phyloP scores from a whole-genome alignment of 768 basidiomycete species.

The Trametes sanguinea region DNA sequence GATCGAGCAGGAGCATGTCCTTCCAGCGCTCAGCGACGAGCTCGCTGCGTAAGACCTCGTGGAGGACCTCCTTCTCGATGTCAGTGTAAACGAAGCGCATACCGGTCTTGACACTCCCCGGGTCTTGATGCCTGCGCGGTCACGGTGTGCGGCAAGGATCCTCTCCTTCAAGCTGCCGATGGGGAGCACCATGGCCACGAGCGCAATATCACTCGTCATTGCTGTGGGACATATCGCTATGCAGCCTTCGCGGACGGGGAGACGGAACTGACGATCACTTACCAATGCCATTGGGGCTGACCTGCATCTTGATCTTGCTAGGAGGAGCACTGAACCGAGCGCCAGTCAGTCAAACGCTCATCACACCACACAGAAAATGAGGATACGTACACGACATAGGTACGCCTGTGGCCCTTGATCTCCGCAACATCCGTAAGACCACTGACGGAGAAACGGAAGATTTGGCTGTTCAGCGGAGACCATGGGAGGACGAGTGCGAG shows the following conservation, averaged over 20 bases:
- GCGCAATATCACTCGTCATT: constrained; percentile 98
- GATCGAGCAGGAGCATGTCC: constrained; percentile 47
- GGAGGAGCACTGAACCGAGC: constrained; percentile 66
- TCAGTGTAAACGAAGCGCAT: constrained; percentile 96
- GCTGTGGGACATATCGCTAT: constrained; percentile 82
- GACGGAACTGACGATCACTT: constrained; percentile 40
- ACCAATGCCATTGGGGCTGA: too few species aligned
- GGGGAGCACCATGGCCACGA: constrained; percentile 93
- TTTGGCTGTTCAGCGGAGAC: constrained; percentile 73
- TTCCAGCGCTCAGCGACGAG: constrained; percentile 64
- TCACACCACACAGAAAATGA: too few species aligned
- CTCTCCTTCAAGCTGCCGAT: constrained; percentile 97
- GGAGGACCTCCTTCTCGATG: constrained; percentile 84
- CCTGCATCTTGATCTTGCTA: constrained; percentile 68
- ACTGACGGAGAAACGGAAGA: constrained; percentile 96
- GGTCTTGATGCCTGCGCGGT: constrained; percentile 93
- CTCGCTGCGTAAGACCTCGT: constrained; percentile 79
- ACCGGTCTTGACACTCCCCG: constrained; percentile 92
- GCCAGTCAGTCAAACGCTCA: too few species aligned
- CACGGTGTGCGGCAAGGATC: constrained; percentile 85
- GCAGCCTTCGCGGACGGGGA: constrained; percentile 84
- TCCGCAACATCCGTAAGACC: constrained; percentile 97
- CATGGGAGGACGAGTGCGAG: constrained; percentile 18
- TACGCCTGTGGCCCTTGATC: constrained; percentile 97
- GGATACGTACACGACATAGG: constrained; percentile 77